These are phyloP conservation scores for Aspergillus amoenus DNA, from an alignment of 2,329 filamentous ascomycete genomes.

Conservation along the genomic window DNA sequence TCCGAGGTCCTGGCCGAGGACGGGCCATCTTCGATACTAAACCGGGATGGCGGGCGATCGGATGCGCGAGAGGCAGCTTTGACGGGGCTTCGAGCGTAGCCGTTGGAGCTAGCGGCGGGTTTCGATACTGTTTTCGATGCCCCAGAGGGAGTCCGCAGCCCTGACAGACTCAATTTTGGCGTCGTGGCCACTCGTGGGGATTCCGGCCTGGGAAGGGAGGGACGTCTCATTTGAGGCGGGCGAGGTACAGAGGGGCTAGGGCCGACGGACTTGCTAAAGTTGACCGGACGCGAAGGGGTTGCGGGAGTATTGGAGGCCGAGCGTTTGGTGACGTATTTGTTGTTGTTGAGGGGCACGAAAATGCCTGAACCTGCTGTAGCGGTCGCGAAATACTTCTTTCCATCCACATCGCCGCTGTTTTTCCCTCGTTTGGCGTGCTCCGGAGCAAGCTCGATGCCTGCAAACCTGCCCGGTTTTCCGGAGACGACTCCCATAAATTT, in stretches of 20 bases:
- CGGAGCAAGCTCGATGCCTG: constrained; percentile 81
- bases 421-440: constrained; percentile 84
- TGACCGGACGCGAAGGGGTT: constrained; percentile 66
- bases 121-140: constrained; percentile 30
- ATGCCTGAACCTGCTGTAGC: constrained; percentile 79
- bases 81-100: constrained; percentile 47
- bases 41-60: constrained; percentile 39
- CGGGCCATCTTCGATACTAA: constrained; percentile 40
- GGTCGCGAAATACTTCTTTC: constrained; percentile 78
- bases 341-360: constrained; percentile 84
- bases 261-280: constrained; percentile 87
- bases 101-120: constrained; percentile 31
- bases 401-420: constrained; percentile 94
- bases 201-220: constrained; percentile 82
- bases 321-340: constrained; percentile 61
- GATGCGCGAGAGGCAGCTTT: constrained; percentile 39
- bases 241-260: constrained; percentile 64
- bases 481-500: constrained; percentile 84
- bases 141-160: constrained; percentile 58
- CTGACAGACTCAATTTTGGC: constrained; percentile 54
- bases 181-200: constrained; percentile 68
- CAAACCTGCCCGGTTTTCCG: constrained; percentile 88
- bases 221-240: constrained; percentile 64
- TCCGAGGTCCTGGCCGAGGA: constrained; percentile 34
- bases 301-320: constrained; percentile 50